Percentiles rank a stretch among this genome's conserved stretches.
Evolutionary conservation across 2,329 filamentous ascomycete genomes (phyloP).

Genomic region (Falciphora oryzae): DNA sequence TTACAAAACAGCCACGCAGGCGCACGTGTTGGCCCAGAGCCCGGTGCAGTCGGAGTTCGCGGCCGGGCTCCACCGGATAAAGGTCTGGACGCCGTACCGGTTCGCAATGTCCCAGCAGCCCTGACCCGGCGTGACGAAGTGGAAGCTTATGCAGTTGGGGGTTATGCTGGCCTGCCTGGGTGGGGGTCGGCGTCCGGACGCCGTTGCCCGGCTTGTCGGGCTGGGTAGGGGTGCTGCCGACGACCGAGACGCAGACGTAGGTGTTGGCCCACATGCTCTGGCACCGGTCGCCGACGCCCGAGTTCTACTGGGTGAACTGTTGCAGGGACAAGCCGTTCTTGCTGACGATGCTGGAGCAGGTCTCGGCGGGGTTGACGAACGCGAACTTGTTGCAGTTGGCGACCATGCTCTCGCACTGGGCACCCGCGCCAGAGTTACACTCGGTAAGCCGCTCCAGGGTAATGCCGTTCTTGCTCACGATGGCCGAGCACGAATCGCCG

Average conservation of each 20-base stretch:
- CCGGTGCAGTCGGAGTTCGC: background rate
- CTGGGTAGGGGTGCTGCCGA: no score
- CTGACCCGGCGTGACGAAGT: background rate
- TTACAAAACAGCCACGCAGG: background rate
- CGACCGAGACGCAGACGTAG: no score
- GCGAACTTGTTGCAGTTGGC: no score
- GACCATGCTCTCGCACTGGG: conserved; percentile 18
- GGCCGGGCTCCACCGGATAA: conserved; percentile 4
- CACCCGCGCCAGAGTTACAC: background rate
- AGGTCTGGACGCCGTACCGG: background rate
- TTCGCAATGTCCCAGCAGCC: background rate
- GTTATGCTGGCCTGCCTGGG: no score
- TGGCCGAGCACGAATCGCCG: conserved; percentile 1
- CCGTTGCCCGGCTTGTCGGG: no score
- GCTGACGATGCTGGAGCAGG: no score
- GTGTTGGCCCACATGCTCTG: no score
- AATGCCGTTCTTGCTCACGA: background rate
- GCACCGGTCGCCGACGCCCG: no score
- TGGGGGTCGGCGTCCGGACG: no score
- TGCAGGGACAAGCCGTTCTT: no score
- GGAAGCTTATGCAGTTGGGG: conserved; percentile 22
- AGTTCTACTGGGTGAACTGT: no score
- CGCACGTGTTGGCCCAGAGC: background rate
- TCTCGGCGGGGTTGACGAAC: no score
- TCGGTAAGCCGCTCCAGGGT: background rate